A percentile compares a stretch with the other conserved stretches of the same genome.
Conservation (phyloP, 1,284 basidiomycete genomes). For the Schizopora paradoxa region DNA sequence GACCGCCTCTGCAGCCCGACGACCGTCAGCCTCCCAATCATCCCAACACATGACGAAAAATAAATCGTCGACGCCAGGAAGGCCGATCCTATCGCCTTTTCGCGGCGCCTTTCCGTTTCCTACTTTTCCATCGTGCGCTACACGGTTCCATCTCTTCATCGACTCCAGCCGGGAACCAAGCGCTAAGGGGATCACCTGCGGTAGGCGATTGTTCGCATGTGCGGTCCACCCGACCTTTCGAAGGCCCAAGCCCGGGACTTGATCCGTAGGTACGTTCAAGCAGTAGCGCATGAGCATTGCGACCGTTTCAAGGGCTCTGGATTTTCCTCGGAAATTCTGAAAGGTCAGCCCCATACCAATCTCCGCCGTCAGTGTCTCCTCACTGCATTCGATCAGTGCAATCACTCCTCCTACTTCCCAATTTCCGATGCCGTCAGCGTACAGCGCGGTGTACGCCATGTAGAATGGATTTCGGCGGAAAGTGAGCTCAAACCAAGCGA, state of each 20-base stretch:
- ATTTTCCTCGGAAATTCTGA: slow-evolving; percentile 54
- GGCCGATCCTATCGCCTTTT: slow-evolving; percentile 33
- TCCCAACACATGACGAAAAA: slow-evolving; percentile 54
- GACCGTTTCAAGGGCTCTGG: slow-evolving; percentile 56
- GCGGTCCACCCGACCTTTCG: slow-evolving; percentile 61
- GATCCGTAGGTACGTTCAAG: slow-evolving; percentile 40
- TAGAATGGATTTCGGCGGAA: slow-evolving; percentile 16
- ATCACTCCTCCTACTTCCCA: slow-evolving; percentile 31
- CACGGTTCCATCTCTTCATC: slow-evolving; percentile 47
- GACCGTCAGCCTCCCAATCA: slow-evolving; percentile 43
- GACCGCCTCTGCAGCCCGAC: too few species aligned
- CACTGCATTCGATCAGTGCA: slow-evolving; percentile 36
- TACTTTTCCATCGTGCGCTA: slow-evolving; percentile 34
- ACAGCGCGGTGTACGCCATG: slow-evolving; percentile 34
- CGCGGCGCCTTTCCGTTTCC: slow-evolving; percentile 34
- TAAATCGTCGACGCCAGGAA: slow-evolving; percentile 42
- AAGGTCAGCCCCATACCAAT: slow-evolving; percentile 39
- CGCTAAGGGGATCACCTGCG: slow-evolving; percentile 46
- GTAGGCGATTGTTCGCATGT: slow-evolving; percentile 43
- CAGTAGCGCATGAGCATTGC: slow-evolving; percentile 53
- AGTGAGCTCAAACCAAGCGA: slow-evolving; percentile 15
- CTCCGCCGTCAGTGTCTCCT: slow-evolving; percentile 32
- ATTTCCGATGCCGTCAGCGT: slow-evolving; percentile 31
- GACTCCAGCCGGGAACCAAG: slow-evolving; percentile 61
- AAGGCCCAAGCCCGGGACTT: slow-evolving; percentile 46